These are phyloP conservation scores for Catharanthus roseus DNA, from an alignment of 257 asterid species.

Conservation along the genomic window DNA sequence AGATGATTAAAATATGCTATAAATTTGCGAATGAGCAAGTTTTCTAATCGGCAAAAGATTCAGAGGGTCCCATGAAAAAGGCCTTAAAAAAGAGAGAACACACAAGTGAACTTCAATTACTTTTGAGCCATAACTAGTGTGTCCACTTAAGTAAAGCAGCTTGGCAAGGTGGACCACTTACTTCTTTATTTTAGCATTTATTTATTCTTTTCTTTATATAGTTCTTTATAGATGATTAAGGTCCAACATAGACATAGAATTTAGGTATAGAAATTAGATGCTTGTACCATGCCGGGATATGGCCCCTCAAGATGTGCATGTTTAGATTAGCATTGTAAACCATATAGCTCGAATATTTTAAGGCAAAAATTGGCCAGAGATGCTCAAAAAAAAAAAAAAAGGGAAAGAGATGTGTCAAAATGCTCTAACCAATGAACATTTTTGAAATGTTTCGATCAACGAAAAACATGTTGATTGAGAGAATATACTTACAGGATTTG, in stretches of 20 bases:
- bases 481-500: conserved; percentile 77
- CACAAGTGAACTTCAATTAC: not conserved
- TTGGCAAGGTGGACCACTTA: not conserved
- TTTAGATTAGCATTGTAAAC: not conserved
- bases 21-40: too few relatives aligned
- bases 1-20: too few relatives aligned
- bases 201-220: not conserved
- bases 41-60: too few relatives aligned
- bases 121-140: not conserved
- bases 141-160: not conserved
- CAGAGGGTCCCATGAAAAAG: too few relatives aligned
- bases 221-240: not conserved
- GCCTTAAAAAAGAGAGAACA: too few relatives aligned
- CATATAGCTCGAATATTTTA: not conserved
- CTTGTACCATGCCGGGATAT: not conserved
- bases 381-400: not conserved
- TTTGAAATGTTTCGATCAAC: not conserved
- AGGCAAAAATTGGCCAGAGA: not conserved
- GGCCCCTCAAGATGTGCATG: not conserved
- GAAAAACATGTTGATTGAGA: conserved; percentile 4
- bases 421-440: not conserved
- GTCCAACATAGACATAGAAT: not conserved
- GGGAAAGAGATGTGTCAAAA: not conserved
- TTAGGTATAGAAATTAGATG: not conserved
- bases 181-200: not conserved